phyloP scores from a whole-genome alignment of 495 filamentous ascomycete genomes.

The Aspergillus heteromorphus region DNA sequence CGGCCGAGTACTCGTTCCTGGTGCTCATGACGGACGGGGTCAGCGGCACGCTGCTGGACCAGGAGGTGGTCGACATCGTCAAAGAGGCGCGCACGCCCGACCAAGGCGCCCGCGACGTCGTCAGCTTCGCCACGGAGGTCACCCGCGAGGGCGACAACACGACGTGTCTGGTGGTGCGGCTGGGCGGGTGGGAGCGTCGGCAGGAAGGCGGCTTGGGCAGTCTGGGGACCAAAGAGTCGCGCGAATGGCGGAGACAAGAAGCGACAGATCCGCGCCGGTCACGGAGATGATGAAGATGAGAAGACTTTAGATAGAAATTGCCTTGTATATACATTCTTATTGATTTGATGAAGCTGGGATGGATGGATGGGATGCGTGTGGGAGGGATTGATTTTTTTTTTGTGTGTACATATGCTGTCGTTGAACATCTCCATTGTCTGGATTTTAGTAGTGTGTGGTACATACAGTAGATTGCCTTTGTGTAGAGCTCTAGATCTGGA shows the following conservation, averaged over 20 bases:
- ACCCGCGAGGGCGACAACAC: slow-evolving; percentile 82
- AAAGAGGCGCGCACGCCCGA: slow-evolving; percentile 92
- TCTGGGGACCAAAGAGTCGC: slow-evolving; percentile 81
- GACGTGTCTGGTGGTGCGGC: slow-evolving; percentile 83
- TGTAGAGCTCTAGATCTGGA: no score
- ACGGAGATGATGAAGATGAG: slow-evolving; percentile 45
- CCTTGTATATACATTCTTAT: slow-evolving; percentile 8
- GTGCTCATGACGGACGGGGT: slow-evolving; percentile 87
- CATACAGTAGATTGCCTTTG: no score
- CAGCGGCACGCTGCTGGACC: slow-evolving; percentile 73
- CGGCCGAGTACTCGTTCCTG: slow-evolving; percentile 82
- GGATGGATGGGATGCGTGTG: background rate
- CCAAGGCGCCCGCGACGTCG: slow-evolving; percentile 70
- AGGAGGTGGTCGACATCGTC: slow-evolving; percentile 92
- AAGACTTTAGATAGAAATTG: background rate
- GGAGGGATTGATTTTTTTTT: background rate
- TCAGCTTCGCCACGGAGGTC: slow-evolving; percentile 83
- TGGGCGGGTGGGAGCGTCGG: slow-evolving; percentile 94
- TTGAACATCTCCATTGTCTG: no score
- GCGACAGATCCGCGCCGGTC: slow-evolving; percentile 76
- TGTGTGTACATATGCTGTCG: background rate
- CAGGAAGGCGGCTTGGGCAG: slow-evolving; percentile 83
- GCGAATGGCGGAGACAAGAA: slow-evolving; percentile 79
- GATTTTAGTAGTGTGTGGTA: no score
- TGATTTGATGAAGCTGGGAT: background rate